Base-by-base conservation (phyloP, 2,329 filamentous ascomycete species). In the Fusarium sublunatum region DNA sequence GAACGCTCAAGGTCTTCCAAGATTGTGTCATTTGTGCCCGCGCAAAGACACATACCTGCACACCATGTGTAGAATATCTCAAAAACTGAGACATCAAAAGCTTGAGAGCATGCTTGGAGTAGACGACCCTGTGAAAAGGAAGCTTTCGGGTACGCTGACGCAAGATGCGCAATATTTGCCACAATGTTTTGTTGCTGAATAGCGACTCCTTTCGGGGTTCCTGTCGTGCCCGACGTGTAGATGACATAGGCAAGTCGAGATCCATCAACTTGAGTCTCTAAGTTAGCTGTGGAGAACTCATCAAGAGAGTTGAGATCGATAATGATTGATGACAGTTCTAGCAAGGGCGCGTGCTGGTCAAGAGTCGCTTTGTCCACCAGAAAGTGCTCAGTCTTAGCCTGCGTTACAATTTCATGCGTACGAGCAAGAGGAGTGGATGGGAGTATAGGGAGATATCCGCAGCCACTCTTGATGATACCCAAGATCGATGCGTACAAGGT, bases 11-110 rank as follows among this genome's bases (percentile, higher is more conserved):
- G 78, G 67, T 96, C 88, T 35, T 81, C 82, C 68, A 94, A 92
- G 0, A 96, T 76, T 2, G 86, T 83, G 67, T 95, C 90, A 65
- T 93, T 93, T 1, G 81, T 84, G 0, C 88, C 89, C 2, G 90
- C 86, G 71, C 91, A 96, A 11, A 97, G 80, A 58, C 89, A 90
- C 80, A 94, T 91, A 5, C 92, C 92, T 31, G 83, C 82, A 42
- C 85, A 84, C 90, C 92, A 96, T 0, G 92, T 82, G 68, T 92
- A 96, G 73, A 96, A 94, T 12, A 96, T 93, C 70, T 96, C 93
- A 72, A 96, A 96, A 0, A 96, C 90, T 1, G 92, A 96, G 2
- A 96, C 88, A 70, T 96, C 91, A 71, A 96, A 96, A 0, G 89
- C 90, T 70, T 93, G 91, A 0, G 91, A 94, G 70, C 91, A 96